A percentile compares a stretch with the other conserved stretches of the same genome.
These are phyloP conservation scores for Triticum turgidum DNA, from an alignment of 176 grass and related monocot genomes.

Conservation along the genomic window DNA sequence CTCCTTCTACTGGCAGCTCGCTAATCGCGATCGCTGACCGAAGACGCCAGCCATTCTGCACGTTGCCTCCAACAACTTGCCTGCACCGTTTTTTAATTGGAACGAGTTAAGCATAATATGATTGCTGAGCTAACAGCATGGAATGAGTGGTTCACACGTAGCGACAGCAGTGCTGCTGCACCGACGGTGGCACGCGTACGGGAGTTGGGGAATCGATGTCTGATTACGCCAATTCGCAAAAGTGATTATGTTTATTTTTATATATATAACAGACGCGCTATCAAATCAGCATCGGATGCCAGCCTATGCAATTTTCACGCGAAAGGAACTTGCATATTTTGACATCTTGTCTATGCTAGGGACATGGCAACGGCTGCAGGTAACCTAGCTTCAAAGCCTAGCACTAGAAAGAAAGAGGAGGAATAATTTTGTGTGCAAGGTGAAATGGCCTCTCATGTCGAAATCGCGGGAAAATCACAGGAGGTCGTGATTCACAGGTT, in stretches of 20 bases:
- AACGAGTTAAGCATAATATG: conserved; percentile 2
- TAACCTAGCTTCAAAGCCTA: conserved; percentile 25
- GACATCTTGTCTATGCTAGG: background rate
- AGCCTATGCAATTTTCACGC: background rate
- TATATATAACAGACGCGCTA: background rate
- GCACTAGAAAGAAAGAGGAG: background rate
- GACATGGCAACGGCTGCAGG: background rate
- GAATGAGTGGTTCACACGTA: conserved; percentile 5
- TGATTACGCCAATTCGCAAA: background rate
- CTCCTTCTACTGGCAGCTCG: conserved; percentile 60
- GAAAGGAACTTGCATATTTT: conserved; percentile 8
- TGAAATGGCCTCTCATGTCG: background rate
- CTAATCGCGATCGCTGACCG: conserved; percentile 60
- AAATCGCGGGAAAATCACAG: background rate
- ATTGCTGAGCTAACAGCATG: background rate
- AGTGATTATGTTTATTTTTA: too few relatives aligned
- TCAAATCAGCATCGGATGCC: conserved; percentile 35
- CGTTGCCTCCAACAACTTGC: conserved; percentile 68
- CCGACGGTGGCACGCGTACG: background rate
- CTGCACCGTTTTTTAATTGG: conserved; percentile 40
- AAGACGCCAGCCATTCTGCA: conserved; percentile 60
- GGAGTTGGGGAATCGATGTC: background rate
- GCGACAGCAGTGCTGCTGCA: conserved; percentile 4
- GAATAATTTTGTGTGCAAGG: background rate
- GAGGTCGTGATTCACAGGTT: background rate